phyloP scores from a whole-genome alignment of 2,329 filamentous ascomycete genomes.

The Colletotrichum acutatum region DNA sequence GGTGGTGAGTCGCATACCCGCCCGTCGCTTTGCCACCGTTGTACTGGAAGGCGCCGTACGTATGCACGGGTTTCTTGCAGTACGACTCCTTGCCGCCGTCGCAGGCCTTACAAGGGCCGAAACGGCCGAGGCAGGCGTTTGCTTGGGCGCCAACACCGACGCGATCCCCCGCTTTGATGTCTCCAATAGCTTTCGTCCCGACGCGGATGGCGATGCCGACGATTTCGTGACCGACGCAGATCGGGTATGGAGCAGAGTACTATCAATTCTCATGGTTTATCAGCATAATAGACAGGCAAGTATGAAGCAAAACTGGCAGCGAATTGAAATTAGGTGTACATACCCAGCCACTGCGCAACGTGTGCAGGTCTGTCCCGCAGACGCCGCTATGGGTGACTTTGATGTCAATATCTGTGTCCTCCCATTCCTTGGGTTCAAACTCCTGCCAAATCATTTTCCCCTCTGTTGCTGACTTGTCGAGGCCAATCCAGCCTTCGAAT shows the following conservation, averaged over 20 bases:
- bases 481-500: constrained; percentile 63
- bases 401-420: constrained; percentile 74
- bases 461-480: constrained; percentile 51
- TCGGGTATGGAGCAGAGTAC: constrained; percentile 31
- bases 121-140: constrained; percentile 55
- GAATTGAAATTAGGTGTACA: no score
- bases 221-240: constrained; percentile 50
- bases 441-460: constrained; percentile 66
- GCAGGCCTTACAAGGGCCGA: constrained; percentile 50
- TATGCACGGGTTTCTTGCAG: constrained; percentile 47
- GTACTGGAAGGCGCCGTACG: constrained; percentile 61
- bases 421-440: constrained; percentile 72
- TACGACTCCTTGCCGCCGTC: constrained; percentile 54
- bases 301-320: no score
- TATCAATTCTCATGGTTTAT: no score
- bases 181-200: constrained; percentile 53
- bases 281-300: no score
- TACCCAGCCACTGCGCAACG: constrained; percentile 64
- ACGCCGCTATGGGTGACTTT: constrained; percentile 74
- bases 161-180: constrained; percentile 65
- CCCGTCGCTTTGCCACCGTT: constrained; percentile 37
- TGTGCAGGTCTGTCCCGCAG: constrained; percentile 72
- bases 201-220: constrained; percentile 56
- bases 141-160: constrained; percentile 69
- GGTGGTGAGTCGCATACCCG: constrained; percentile 55